Base-by-base conservation (phyloP, 352 stramenopile genomes). In the Phytophthora sp. region DNA sequence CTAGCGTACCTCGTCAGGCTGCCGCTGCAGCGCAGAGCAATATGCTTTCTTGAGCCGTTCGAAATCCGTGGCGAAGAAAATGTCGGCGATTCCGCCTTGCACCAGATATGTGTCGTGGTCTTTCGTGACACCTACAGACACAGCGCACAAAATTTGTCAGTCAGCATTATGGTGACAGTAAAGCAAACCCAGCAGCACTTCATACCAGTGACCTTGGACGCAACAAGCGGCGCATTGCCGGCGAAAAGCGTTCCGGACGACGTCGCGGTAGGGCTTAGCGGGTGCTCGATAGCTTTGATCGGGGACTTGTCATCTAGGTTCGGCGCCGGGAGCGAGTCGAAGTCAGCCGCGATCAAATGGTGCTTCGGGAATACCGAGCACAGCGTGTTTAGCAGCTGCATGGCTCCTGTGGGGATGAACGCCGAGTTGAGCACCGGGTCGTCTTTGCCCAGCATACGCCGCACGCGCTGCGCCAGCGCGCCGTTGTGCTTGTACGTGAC, bases 41-140 rank as follows among this genome's bases (percentile, higher is more conserved):
- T 97, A 96, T 15, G 90, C 84, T 32, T 83, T 84, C 54, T 91
- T 90, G 17, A 97, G 70, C 27, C 76, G 74, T 1, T 77, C 60
- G 68, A 97, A 97, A 58, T 96, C 88, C 4, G 89, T 96, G 7
- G 91, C 77, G 39, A 97, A 97, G 70, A 97, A 97, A 26, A 97
- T 95, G 49, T 97, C 91, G 15, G 89, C 88, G 21, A 93, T 87
- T 30, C 89, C 89, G 10, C 84, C 80, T 60, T 91, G 67, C 24
- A 95, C 83, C 10, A 97, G 62, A 54, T 97, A 97, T 42, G 88
- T 97, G 56, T 91, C 82, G 63, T 97, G 87, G 52, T 97, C 91
- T 23, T 88, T 62, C 8, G 88, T 95, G 38, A 72, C 67, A 28
- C 84, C 84, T 87, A 53, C 9, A 68, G 24, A 41, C 30, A 51